Evolutionary conservation across 208 protist genomes (phyloP).

Genomic region (Leishmania lainsoni): DNA sequence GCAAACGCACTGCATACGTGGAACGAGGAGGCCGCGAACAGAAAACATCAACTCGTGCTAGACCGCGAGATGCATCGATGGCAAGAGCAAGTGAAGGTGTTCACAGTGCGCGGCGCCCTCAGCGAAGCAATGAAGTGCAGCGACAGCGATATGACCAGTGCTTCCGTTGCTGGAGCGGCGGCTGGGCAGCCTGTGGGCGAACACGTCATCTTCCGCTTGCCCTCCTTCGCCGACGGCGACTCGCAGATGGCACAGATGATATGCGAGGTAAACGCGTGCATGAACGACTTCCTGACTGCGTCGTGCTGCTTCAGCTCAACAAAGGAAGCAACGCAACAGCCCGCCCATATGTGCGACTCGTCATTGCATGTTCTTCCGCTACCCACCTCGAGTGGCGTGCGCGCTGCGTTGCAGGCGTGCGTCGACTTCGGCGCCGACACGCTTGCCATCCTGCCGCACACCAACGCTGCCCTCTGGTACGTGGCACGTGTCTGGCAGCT

Average conservation of each 20-base stretch:
- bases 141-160: not conserved
- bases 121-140: not conserved
- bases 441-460: constrained; percentile 14
- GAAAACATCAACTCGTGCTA: constrained; percentile 6
- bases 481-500: constrained; percentile 2
- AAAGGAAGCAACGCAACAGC: not conserved
- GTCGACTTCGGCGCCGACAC: constrained; percentile 30
- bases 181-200: constrained; percentile 9
- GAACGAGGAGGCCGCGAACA: constrained; percentile 16
- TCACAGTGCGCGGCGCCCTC: constrained; percentile 15
- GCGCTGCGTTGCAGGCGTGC: constrained; percentile 23
- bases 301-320: constrained; percentile 17
- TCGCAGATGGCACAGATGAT: not conserved
- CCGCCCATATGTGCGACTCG: not conserved
- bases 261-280: constrained; percentile 12
- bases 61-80: constrained; percentile 9
- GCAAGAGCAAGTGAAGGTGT: constrained; percentile 13
- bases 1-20: constrained; percentile 12
- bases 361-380: not conserved
- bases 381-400: constrained; percentile 12
- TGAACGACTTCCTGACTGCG: constrained; percentile 13
- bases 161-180: not conserved
- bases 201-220: constrained; percentile 25
- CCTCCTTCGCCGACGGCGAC: not conserved
- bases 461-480: constrained; percentile 27